Evolutionary conservation across 768 basidiomycete genomes (phyloP).

Genomic region (Brasilioporus rufonigricans): DNA sequence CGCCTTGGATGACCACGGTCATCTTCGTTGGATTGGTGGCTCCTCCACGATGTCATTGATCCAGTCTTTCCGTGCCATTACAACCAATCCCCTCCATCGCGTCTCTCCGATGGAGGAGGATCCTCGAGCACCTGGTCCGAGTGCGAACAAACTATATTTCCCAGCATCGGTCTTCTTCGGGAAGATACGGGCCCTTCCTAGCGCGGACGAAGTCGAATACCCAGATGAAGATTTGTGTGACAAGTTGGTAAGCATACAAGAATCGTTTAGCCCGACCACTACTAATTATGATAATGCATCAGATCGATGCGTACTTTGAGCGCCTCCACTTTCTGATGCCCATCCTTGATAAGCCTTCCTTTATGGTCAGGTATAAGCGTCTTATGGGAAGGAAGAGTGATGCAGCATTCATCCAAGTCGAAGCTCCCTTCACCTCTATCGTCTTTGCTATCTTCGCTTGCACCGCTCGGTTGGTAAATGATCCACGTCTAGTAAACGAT

Average conservation of each 20-base stretch:
- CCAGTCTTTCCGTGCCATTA: constrained; percentile 79
- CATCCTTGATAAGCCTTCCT: constrained; percentile 81
- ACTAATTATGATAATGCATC: constrained; percentile 23
- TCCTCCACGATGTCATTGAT: constrained; percentile 92
- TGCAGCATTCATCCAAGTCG: constrained; percentile 47
- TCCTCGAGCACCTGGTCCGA: constrained; percentile 73
- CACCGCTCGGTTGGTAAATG: constrained; percentile 74
- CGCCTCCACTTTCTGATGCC: constrained; percentile 88
- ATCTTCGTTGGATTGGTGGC: constrained; percentile 90
- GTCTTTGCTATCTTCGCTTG: constrained; percentile 92
- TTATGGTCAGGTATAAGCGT: constrained; percentile 65
- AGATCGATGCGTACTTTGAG: constrained; percentile 87
- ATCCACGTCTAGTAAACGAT: constrained; percentile 61
- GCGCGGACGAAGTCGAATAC: constrained; percentile 84
- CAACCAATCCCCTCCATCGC: constrained; percentile 69
- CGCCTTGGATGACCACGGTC: constrained; percentile 85
- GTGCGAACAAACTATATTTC: constrained; percentile 83
- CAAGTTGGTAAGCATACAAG: constrained; percentile 61
- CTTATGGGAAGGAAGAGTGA: constrained; percentile 73
- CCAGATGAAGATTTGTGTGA: constrained; percentile 83
- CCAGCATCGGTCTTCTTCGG: constrained; percentile 87
- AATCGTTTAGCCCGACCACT: constrained; percentile 12
- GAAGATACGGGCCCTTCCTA: constrained; percentile 77
- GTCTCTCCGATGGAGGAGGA: constrained; percentile 85
- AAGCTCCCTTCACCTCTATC: constrained; percentile 77